phyloP scores from a whole-genome alignment of 2,329 filamentous ascomycete genomes.

The Diaporthe citrichinensis region DNA sequence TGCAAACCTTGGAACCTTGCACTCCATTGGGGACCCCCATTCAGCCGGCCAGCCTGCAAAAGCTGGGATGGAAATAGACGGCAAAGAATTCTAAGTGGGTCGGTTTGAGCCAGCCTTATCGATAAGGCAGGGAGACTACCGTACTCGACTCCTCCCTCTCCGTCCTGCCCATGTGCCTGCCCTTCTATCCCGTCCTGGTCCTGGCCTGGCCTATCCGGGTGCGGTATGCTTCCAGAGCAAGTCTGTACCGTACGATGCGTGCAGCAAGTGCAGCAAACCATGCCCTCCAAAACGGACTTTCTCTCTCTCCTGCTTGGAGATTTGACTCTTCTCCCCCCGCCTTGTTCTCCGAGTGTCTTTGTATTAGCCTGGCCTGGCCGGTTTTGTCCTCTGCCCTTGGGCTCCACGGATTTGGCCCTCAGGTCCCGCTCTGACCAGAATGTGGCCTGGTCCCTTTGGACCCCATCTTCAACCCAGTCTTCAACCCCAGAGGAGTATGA shows the following conservation, averaged over 20 bases:
- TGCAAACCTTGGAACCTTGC: constrained; percentile 10
- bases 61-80: constrained; percentile 11
- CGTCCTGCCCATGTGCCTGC: background rate
- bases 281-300: background rate
- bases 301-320: background rate
- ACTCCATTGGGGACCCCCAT: background rate
- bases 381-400: background rate
- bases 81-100: constrained; percentile 25
- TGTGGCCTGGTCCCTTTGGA: background rate
- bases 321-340: background rate
- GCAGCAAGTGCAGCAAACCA: background rate
- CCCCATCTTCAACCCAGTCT: background rate
- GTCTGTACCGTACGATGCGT: constrained; percentile 6
- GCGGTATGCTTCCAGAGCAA: background rate
- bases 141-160: background rate
- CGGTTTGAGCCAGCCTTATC: constrained; percentile 6
- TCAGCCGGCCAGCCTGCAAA: background rate
- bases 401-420: background rate
- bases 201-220: background rate
- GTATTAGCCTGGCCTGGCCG: background rate
- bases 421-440: constrained; percentile 1
- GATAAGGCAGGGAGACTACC: constrained; percentile 23
- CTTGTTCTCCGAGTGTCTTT: background rate
- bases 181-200: background rate
- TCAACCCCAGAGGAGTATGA: background rate